Percentiles rank a stretch among this genome's conserved stretches.
Evolutionary conservation across 805 yeast species (phyloP).

Genomic region (Candida golubevii): DNA sequence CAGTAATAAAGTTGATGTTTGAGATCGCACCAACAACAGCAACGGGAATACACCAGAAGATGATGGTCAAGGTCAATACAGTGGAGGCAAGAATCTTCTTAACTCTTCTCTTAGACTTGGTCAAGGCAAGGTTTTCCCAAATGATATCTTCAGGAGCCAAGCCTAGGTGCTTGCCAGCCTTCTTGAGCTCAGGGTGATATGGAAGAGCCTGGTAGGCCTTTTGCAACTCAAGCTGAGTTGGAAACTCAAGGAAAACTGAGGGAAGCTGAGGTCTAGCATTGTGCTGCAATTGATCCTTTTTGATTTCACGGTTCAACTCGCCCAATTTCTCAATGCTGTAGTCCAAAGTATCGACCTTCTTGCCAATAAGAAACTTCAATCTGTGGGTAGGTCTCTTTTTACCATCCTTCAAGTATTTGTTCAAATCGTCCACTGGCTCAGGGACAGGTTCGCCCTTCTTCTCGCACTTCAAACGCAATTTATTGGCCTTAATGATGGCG

Average conservation of each 20-base stretch:
- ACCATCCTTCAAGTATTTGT: slow-evolving; percentile 60
- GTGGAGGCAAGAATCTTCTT: slow-evolving; percentile 59
- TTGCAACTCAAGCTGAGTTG: slow-evolving; percentile 83
- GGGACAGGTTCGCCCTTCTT: slow-evolving; percentile 57
- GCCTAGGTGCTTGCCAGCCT: slow-evolving; percentile 52
- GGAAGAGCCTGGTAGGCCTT: slow-evolving; percentile 82
- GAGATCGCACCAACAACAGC: slow-evolving; percentile 96
- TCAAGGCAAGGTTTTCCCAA: slow-evolving; percentile 72
- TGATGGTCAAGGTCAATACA: slow-evolving; percentile 60
- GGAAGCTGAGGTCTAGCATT: slow-evolving; percentile 50
- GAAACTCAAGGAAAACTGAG: slow-evolving; percentile 77
- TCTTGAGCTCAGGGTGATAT: slow-evolving; percentile 44
- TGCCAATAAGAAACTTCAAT: slow-evolving; percentile 64
- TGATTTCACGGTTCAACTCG: slow-evolving; percentile 64
- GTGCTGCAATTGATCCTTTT: slow-evolving; percentile 50
- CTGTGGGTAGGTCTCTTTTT: slow-evolving; percentile 80
- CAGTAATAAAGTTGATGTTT: slow-evolving; percentile 71
- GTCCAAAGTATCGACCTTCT: slow-evolving; percentile 80
- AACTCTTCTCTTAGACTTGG: slow-evolving; percentile 51
- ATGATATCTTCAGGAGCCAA: slow-evolving; percentile 76
- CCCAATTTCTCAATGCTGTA: slow-evolving; percentile 65
- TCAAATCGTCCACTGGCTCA: slow-evolving; percentile 52
- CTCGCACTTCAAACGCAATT: slow-evolving; percentile 47
- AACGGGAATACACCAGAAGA: slow-evolving; percentile 96
- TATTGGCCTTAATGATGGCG: slow-evolving; percentile 56